Percentiles rank a stretch among this genome's conserved stretches.
These are phyloP conservation scores for Ogataea angusta DNA, from an alignment of 805 yeast species.

Conservation along the genomic window DNA sequence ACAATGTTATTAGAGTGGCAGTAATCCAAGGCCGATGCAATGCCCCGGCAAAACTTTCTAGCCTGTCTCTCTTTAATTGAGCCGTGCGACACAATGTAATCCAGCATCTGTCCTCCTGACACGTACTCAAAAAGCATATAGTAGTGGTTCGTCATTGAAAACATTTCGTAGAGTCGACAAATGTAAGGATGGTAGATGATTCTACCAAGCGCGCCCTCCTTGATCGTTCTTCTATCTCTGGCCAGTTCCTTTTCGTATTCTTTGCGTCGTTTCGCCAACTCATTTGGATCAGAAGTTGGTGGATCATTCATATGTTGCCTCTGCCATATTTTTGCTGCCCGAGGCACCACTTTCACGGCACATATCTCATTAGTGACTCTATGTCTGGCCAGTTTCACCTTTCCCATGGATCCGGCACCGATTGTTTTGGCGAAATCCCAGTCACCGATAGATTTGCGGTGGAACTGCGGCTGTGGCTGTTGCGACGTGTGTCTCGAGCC, in stretches of 20 bases:
- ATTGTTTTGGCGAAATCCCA: constrained; percentile 95
- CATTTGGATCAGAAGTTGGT: constrained; percentile 58
- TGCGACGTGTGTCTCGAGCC: constrained; percentile 19
- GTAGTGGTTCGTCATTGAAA: constrained; percentile 94
- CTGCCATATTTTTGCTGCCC: constrained; percentile 77
- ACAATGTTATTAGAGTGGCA: constrained; percentile 93
- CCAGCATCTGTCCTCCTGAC: constrained; percentile 96
- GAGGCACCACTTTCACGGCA: constrained; percentile 88
- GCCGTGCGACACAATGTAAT: constrained; percentile 95
- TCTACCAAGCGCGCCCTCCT: constrained; percentile 94
- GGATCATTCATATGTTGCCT: constrained; percentile 68
- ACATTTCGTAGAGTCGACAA: constrained; percentile 88
- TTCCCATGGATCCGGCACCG: constrained; percentile 99
- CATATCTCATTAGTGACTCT: constrained; percentile 77
- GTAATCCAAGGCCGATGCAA: constrained; percentile 89
- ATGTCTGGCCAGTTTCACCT: constrained; percentile 91
- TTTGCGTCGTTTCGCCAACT: constrained; percentile 57
- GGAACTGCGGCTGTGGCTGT: constrained; percentile 44
- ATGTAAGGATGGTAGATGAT: constrained; percentile 88
- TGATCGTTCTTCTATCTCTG: constrained; percentile 84
- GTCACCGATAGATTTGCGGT: constrained; percentile 88
- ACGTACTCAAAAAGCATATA: constrained; percentile 96
- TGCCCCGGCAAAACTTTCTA: constrained; percentile 89
- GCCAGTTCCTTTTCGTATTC: constrained; percentile 81
- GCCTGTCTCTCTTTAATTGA: constrained; percentile 91